phyloP scores from a whole-genome alignment of 306 rosid species.

The Abrus pulchellus region DNA sequence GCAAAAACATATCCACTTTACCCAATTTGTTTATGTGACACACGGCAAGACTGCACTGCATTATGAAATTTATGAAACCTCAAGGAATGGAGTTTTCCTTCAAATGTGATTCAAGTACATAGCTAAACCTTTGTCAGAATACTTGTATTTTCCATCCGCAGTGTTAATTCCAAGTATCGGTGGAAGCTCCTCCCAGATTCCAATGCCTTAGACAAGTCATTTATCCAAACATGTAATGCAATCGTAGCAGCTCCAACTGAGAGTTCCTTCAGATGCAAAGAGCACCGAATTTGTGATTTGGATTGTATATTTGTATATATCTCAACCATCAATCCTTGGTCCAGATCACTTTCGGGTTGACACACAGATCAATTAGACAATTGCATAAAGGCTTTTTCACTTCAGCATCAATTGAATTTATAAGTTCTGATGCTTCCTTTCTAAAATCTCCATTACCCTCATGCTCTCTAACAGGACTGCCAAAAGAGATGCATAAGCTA shows the following conservation, averaged over 20 bases:
- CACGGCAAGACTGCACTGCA: constrained; percentile 9
- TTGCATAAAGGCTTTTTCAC: constrained; percentile 84
- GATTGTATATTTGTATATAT: constrained; percentile 77
- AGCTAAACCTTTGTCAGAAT: constrained; percentile 75
- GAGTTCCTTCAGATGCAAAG: constrained; percentile 82
- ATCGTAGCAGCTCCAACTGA: constrained; percentile 89
- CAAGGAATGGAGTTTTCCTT: constrained; percentile 90
- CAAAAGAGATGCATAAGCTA: constrained; percentile 32
- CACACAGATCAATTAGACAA: constrained; percentile 85
- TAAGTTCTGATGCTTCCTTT: constrained; percentile 68
- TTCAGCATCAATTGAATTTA: constrained; percentile 57
- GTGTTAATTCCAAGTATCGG: constrained; percentile 84
- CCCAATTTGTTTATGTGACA: not conserved
- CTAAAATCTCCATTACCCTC: constrained; percentile 58
- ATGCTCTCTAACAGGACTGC: constrained; percentile 37
- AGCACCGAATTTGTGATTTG: constrained; percentile 79
- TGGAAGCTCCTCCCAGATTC: constrained; percentile 80
- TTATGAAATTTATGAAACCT: constrained; percentile 58
- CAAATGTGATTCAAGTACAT: constrained; percentile 74
- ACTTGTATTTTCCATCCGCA: constrained; percentile 79
- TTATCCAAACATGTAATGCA: constrained; percentile 85
- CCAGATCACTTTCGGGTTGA: constrained; percentile 64
- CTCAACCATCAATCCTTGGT: constrained; percentile 66
- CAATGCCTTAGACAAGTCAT: constrained; percentile 71
- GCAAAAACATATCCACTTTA: too few species aligned